phyloP scores from a whole-genome alignment of 148 eudicot species.

The Fagopyrum tataricum region DNA sequence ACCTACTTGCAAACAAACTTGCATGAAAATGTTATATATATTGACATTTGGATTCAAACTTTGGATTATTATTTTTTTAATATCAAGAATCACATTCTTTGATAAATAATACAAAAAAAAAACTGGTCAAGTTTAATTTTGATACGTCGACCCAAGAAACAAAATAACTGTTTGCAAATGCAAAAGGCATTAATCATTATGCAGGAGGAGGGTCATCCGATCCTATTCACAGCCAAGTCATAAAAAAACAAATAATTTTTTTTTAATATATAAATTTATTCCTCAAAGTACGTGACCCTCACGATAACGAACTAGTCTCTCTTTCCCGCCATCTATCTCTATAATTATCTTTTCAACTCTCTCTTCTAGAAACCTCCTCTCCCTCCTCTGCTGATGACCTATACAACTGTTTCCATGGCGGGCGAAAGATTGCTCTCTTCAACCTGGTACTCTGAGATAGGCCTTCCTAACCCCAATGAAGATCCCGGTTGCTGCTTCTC shows the following conservation, averaged over 20 bases:
- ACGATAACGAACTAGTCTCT: not conserved
- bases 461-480: slow-evolving; percentile 11
- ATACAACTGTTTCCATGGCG: not conserved
- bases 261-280: too few relatives aligned
- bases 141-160: not conserved
- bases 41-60: not conserved
- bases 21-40: not conserved
- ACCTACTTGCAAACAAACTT: not conserved
- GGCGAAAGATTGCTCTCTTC: not conserved
- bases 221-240: slow-evolving; percentile 5
- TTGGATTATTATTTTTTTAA: not conserved
- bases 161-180: not conserved
- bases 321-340: not conserved
- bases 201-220: not conserved
- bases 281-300: not conserved
- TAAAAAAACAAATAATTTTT: not conserved
- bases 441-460: slow-evolving; percentile 9
- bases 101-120: too few relatives aligned
- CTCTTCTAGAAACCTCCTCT: not conserved
- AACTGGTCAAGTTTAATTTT: not conserved
- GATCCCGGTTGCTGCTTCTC: slow-evolving; percentile 10
- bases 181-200: not conserved
- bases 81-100: not conserved
- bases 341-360: not conserved
- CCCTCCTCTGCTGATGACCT: not conserved